Percentiles rank a stretch among this genome's conserved stretches.
Conservation (phyloP, 208 protist species). For the Plasmodiophora brassicae region DNA sequence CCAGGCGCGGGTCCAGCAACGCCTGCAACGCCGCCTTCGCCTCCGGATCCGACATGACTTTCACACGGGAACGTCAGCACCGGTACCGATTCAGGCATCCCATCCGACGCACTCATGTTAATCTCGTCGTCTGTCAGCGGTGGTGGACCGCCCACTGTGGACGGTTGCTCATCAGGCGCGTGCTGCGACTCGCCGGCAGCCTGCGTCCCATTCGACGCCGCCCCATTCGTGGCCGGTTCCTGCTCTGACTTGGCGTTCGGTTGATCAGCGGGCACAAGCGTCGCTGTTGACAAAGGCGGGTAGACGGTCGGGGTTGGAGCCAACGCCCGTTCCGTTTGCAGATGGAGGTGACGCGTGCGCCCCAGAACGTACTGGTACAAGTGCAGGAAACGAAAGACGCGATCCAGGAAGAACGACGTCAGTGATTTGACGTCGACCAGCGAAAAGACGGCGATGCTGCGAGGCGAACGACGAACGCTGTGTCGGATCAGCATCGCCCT, state of each 20-base stretch:
- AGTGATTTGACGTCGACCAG: conserved; percentile 9
- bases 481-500: conserved; percentile 1
- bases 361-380: background rate
- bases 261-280: background rate
- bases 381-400: background rate
- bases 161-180: too few species aligned
- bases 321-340: background rate
- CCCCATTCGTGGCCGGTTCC: background rate
- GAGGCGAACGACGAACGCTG: background rate
- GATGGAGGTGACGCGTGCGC: background rate
- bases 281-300: background rate
- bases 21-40: background rate
- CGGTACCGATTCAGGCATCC: background rate
- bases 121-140: background rate
- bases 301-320: background rate
- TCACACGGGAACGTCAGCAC: background rate
- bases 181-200: too few species aligned
- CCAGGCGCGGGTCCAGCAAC: background rate
- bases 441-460: background rate
- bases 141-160: too few species aligned
- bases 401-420: background rate
- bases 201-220: too few species aligned
- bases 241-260: background rate
- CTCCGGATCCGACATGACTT: background rate
- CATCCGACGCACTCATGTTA: background rate